Percentiles rank a stretch among this genome's conserved stretches.
These are phyloP conservation scores for Thalassiosira exigua DNA, from an alignment of 352 stramenopile genomes.

Conservation along the genomic window DNA sequence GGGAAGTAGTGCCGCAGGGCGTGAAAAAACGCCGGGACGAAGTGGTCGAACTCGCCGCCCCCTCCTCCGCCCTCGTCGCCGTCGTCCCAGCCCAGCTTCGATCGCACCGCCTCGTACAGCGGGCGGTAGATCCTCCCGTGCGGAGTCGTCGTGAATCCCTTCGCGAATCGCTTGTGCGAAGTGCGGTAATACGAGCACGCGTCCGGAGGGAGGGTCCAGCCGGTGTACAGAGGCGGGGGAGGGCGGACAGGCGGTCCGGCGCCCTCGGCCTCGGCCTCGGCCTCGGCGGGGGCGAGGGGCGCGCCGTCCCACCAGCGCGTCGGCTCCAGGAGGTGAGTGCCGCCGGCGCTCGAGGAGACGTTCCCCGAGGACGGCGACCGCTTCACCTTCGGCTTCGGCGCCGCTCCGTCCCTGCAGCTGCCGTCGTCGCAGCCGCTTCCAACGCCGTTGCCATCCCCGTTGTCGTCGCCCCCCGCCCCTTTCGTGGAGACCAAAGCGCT, in stretches of 20 bases:
- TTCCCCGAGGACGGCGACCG: constrained; percentile 35
- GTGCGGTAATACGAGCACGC: constrained; percentile 83
- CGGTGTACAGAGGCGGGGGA: constrained; percentile 73
- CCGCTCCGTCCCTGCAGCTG: background rate
- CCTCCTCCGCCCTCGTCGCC: constrained; percentile 32
- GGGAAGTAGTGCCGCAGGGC: constrained; percentile 66
- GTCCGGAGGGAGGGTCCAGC: constrained; percentile 65
- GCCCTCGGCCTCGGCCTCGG: background rate
- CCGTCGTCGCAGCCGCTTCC: background rate
- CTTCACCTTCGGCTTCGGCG: background rate
- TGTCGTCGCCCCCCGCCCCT: background rate
- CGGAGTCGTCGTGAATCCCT: constrained; percentile 60
- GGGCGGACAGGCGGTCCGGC: too few relatives aligned
- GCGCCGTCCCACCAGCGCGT: constrained; percentile 82
- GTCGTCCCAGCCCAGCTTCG: constrained; percentile 68
- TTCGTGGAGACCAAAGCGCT: constrained; percentile 72
- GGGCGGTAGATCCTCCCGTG: constrained; percentile 67
- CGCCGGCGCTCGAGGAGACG: constrained; percentile 18
- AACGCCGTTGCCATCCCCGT: background rate
- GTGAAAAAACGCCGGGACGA: constrained; percentile 79
- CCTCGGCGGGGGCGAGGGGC: constrained; percentile 30
- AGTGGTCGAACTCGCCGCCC: constrained; percentile 46
- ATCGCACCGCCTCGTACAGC: constrained; percentile 59
- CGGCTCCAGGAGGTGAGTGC: constrained; percentile 58
- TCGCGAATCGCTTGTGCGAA: constrained; percentile 60